These are phyloP conservation scores for Chimonanthus praecox DNA, from an alignment of 164 flowering plant species.

Conservation along the genomic window DNA sequence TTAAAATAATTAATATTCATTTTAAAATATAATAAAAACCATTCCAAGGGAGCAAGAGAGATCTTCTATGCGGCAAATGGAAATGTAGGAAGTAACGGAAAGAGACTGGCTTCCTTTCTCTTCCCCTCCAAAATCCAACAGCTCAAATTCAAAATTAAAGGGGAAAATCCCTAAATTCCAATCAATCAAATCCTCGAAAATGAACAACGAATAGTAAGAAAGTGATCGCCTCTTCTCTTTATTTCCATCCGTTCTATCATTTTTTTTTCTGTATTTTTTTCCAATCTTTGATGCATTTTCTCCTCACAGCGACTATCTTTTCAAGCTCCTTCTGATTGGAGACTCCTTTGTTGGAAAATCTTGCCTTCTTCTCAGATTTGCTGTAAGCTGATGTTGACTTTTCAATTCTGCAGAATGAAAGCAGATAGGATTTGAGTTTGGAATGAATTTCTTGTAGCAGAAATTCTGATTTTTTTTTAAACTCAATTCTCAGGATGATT, in stretches of 20 bases:
- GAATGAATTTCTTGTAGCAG: not conserved
- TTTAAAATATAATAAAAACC: no score
- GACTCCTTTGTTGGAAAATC: conserved; percentile 62
- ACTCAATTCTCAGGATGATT: conserved; percentile 48
- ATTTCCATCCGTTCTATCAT: not conserved
- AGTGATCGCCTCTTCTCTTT: not conserved
- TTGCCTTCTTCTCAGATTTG: conserved; percentile 62
- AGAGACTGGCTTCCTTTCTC: no score
- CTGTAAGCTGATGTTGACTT: conserved; percentile 29
- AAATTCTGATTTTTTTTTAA: not conserved
- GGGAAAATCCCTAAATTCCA: not conserved
- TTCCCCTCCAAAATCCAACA: no score
- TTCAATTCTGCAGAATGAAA: not conserved
- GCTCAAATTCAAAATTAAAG: not conserved
- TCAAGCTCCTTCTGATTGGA: conserved; percentile 50
- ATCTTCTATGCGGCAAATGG: no score
- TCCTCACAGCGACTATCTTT: conserved; percentile 38
- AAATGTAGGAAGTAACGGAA: no score
- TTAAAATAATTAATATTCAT: no score
- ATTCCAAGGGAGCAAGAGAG: no score
- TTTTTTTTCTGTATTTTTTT: not conserved
- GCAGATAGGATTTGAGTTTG: not conserved
- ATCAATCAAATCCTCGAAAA: conserved; percentile 9
- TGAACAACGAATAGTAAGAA: conserved; percentile 50
- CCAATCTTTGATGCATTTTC: not conserved